A percentile compares a stretch with the other conserved stretches of the same genome.
Conservation (phyloP, 768 basidiomycete species). For the Vararia minispora region DNA sequence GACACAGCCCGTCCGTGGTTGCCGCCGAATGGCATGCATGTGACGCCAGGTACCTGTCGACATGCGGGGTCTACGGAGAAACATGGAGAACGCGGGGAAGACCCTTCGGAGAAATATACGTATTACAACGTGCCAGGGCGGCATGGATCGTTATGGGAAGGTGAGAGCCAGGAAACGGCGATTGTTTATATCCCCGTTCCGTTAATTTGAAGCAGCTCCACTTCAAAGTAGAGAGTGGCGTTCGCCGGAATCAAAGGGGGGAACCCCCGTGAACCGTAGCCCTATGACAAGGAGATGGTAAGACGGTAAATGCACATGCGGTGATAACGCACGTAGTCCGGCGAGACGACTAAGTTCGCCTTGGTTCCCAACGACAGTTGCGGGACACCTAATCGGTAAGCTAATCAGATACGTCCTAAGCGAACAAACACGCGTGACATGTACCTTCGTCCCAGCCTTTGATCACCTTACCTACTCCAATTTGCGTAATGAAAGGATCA, state of each 20-base stretch:
- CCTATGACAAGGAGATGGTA: conserved; percentile 28
- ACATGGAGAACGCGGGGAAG: too few species aligned
- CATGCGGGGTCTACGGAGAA: too few species aligned
- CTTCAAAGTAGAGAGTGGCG: conserved; percentile 67
- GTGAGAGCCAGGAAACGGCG: too few species aligned
- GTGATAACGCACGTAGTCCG: conserved; percentile 61
- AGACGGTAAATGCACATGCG: conserved; percentile 2
- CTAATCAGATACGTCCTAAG: conserved; percentile 2
- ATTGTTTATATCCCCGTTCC: too few species aligned
- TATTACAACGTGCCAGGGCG: too few species aligned
- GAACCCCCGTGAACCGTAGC: conserved; percentile 65
- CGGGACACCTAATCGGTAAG: conserved; percentile 46
- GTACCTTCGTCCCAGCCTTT: conserved; percentile 86
- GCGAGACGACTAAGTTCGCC: conserved; percentile 49
- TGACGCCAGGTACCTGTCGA: too few species aligned
- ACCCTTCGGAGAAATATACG: too few species aligned
- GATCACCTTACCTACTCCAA: conserved; percentile 77
- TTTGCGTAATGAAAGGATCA: conserved; percentile 52
- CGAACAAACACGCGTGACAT: conserved; percentile 12
- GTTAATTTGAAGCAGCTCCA: conserved; percentile 70
- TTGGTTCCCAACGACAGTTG: conserved; percentile 70
- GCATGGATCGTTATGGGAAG: too few species aligned
- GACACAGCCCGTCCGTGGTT: too few species aligned
- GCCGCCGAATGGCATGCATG: too few species aligned
- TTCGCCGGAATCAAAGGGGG: conserved; percentile 73